Percentiles rank a stretch among this genome's conserved stretches.
Evolutionary conservation across 2,329 filamentous ascomycete genomes (phyloP).

Genomic region (Pseudogymnoascus sp.): DNA sequence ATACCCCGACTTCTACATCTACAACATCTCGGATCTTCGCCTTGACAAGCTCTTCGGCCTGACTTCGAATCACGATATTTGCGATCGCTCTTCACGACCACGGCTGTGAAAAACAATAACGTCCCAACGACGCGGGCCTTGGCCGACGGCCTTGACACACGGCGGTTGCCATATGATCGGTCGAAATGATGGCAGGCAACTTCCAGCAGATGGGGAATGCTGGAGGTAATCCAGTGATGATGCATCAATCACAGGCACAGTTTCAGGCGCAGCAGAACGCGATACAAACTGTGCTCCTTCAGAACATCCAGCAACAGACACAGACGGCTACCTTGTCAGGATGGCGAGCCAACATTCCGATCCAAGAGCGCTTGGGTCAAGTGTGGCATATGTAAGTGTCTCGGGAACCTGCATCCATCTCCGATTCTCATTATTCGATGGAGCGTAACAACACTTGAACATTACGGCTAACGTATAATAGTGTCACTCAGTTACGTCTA

Average conservation of each 20-base stretch:
- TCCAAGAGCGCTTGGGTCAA: slow-evolving; percentile 24
- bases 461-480: background rate
- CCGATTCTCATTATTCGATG: background rate
- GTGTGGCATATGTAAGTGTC: slow-evolving; percentile 26
- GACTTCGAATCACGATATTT: slow-evolving; percentile 2
- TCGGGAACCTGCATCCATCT: background rate
- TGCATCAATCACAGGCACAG: slow-evolving; percentile 8
- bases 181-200: slow-evolving; percentile 25
- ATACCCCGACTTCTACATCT: slow-evolving; percentile 6
- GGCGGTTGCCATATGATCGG: slow-evolving; percentile 14
- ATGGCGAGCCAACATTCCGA: slow-evolving; percentile 22
- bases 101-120: slow-evolving; percentile 5
- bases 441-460: background rate
- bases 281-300: slow-evolving; percentile 23
- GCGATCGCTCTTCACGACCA: background rate
- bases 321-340: slow-evolving; percentile 21
- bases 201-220: slow-evolving; percentile 25
- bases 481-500: slow-evolving; percentile 9
- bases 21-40: background rate
- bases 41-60: background rate
- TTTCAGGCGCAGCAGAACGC: slow-evolving; percentile 12
- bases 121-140: slow-evolving; percentile 1
- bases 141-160: background rate
- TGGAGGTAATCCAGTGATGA: slow-evolving; percentile 21
- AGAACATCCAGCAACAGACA: background rate